These are phyloP conservation scores for Neofusicoccum kwambonambiense DNA, from an alignment of 2,329 filamentous ascomycete genomes.

Conservation along the genomic window DNA sequence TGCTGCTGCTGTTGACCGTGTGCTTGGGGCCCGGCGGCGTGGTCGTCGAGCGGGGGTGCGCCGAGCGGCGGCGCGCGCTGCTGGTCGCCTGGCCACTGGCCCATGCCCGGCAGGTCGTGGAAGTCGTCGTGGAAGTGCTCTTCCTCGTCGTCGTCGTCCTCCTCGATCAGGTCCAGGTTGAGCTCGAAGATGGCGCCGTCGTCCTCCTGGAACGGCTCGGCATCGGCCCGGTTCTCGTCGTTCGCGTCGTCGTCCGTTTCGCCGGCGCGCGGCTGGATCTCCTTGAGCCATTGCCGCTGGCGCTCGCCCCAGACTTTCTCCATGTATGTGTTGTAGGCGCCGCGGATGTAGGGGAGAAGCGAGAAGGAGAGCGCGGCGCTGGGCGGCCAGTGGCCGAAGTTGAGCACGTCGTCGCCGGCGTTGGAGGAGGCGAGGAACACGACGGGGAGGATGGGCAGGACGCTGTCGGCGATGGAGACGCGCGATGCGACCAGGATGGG, in stretches of 20 bases:
- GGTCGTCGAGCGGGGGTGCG: slow-evolving; percentile 30
- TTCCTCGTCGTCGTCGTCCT: slow-evolving; percentile 29
- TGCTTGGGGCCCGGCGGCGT: slow-evolving; percentile 20
- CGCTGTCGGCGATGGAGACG: slow-evolving; percentile 56
- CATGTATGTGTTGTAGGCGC: slow-evolving; percentile 63
- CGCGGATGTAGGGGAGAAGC: slow-evolving; percentile 63
- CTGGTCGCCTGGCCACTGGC: slow-evolving; percentile 15
- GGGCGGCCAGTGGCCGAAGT: slow-evolving; percentile 64
- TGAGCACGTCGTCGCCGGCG: slow-evolving; percentile 42
- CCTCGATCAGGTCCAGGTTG: slow-evolving; percentile 45
- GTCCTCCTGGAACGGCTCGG: slow-evolving; percentile 24
- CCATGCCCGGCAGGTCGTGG: slow-evolving; percentile 24
- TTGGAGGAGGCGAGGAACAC: slow-evolving; percentile 59
- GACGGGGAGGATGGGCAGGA: slow-evolving; percentile 63
- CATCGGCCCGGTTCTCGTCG: slow-evolving; percentile 31
- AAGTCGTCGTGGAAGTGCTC: slow-evolving; percentile 39
- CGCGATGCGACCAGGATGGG: slow-evolving; percentile 67
- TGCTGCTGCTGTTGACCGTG: slow-evolving; percentile 27
- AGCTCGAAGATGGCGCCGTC: slow-evolving; percentile 50
- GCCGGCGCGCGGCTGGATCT: slow-evolving; percentile 58
- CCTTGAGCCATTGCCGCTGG: slow-evolving; percentile 61
- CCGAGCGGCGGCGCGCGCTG: slow-evolving; percentile 21
- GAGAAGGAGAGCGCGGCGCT: slow-evolving; percentile 65
- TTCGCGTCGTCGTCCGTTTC: slow-evolving; percentile 31
- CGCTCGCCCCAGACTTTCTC: slow-evolving; percentile 57